Base-by-base conservation (phyloP, 1,284 basidiomycete species). In the Kalmanozyma brasiliensis region DNA sequence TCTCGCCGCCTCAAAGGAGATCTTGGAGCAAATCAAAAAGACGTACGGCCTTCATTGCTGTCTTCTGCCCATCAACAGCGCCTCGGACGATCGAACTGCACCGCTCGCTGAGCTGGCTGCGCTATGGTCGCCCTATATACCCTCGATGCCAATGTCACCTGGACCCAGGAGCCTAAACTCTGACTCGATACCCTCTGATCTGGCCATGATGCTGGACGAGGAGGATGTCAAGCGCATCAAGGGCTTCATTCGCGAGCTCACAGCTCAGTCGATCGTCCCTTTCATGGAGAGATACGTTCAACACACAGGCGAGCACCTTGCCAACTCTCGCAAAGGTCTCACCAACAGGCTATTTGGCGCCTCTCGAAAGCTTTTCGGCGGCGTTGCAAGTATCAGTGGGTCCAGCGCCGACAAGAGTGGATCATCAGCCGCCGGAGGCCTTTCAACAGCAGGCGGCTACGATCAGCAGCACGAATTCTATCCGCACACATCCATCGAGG, bases 251-350 rank as follows among this genome's bases (percentile, higher is more conserved):
- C 87, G 94, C 40, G 95, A 98, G 81, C 90, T 98, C 71, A 87
- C 93, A 2, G 89, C 90, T 4, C 93, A 93, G 87, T 94, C 91
- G 74, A 84, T 98, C 32, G 84, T 98, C 4, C 95, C 95, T 0
- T 97, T 91, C 90, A 94, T 98, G 92, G 95, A 98, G 84, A 91
- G 91, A 72, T 90, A 89, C 77, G 90, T 96, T 1, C 81, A 93
- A 42, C 92, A 96, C 59, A 96, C 93, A 91, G 96, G 96, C 80
- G 95, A 98, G 84, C 87, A 77, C 86, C 94, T 91, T 77, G 88
- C 90, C 17, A 90, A 91, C 16, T 92, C 90, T 20, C 87, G 93
- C 44, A 87, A 92, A 32, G 87, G 96, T 11, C 89, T 97, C 20
- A 96, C 95, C 3, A 90, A 93, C 35, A 87, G 93, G 30, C 83